Percentiles rank a stretch among this genome's conserved stretches.
phyloP scores from a whole-genome alignment of 2,329 filamentous ascomycete species.

The Ceratocystiopsis minuta region DNA sequence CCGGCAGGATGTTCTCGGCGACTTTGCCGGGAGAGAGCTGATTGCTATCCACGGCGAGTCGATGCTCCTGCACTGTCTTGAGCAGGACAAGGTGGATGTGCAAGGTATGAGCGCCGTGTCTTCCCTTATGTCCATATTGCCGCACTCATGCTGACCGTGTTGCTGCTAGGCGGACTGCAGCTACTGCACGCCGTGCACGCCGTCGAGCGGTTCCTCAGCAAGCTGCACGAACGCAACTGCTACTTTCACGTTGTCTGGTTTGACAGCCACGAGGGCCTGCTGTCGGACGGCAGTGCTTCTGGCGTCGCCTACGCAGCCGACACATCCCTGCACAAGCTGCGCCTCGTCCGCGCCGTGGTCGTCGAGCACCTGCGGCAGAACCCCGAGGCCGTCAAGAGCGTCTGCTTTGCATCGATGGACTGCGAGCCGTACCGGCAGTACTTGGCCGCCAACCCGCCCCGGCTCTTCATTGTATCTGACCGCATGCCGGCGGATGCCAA shows the following conservation, averaged over 20 bases:
- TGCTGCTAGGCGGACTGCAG: constrained; percentile 45
- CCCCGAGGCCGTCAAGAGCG: constrained; percentile 7
- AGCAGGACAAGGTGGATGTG: constrained; percentile 46
- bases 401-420: constrained; percentile 25
- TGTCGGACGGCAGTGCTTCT: no score
- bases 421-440: constrained; percentile 36
- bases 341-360: constrained; percentile 43
- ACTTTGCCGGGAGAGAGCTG: constrained; percentile 56
- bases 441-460: constrained; percentile 32
- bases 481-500: constrained; percentile 22
- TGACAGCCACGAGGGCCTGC: constrained; percentile 29
- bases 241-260: constrained; percentile 59
- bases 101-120: constrained; percentile 18
- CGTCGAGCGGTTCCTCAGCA: constrained; percentile 46
- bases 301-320: not conserved
- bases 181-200: constrained; percentile 52
- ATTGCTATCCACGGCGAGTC: constrained; percentile 61
- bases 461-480: constrained; percentile 54
- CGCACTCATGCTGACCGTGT: not conserved
- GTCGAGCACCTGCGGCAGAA: constrained; percentile 38
- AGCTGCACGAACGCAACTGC: constrained; percentile 44
- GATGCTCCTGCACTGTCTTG: constrained; percentile 45
- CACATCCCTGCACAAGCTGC: constrained; percentile 29
- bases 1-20: constrained; percentile 50
- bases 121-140: not conserved